A percentile compares a stretch with the other conserved stretches of the same genome.
These are phyloP conservation scores for Monilinia aucupariae DNA, from an alignment of 2,329 filamentous ascomycete species.

Conservation along the genomic window DNA sequence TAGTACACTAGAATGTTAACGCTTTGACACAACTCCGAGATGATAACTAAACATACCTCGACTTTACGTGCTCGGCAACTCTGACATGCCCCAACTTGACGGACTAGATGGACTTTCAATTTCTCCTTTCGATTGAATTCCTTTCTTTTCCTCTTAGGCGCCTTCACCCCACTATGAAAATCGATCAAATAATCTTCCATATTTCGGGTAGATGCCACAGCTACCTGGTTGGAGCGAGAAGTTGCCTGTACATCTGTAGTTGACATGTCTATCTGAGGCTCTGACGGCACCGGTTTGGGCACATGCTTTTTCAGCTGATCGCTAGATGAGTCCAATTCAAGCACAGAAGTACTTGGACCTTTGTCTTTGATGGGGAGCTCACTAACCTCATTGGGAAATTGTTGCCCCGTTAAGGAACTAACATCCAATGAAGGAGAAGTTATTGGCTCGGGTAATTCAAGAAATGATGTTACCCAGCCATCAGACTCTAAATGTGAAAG, in stretches of 20 bases:
- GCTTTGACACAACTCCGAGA: not conserved
- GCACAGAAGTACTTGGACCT: not conserved
- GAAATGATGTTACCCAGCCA: constrained; percentile 2
- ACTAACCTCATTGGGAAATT: not conserved
- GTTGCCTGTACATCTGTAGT: not conserved
- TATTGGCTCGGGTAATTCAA: not conserved
- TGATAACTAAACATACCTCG: constrained; percentile 13
- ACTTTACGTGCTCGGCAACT: constrained; percentile 21
- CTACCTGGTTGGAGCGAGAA: not conserved
- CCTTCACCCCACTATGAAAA: constrained; percentile 9
- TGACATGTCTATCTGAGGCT: not conserved
- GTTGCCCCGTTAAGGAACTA: not conserved
- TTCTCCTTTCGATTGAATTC: constrained; percentile 18
- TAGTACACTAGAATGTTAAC: constrained; percentile 19
- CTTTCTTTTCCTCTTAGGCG: constrained; percentile 18
- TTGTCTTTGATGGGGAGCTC: not conserved
- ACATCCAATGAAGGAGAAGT: not conserved
- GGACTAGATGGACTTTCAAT: constrained; percentile 20
- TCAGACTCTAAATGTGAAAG: constrained; percentile 2
- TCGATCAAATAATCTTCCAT: constrained; percentile 10
- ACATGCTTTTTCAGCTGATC: not conserved
- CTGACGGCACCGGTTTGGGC: not conserved
- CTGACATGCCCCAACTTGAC: constrained; percentile 20
- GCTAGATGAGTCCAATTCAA: not conserved
- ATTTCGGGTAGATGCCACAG: not conserved